Evolutionary conservation across 306 rosid genomes (phyloP).

Genomic region (Citrullus colocynthis): DNA sequence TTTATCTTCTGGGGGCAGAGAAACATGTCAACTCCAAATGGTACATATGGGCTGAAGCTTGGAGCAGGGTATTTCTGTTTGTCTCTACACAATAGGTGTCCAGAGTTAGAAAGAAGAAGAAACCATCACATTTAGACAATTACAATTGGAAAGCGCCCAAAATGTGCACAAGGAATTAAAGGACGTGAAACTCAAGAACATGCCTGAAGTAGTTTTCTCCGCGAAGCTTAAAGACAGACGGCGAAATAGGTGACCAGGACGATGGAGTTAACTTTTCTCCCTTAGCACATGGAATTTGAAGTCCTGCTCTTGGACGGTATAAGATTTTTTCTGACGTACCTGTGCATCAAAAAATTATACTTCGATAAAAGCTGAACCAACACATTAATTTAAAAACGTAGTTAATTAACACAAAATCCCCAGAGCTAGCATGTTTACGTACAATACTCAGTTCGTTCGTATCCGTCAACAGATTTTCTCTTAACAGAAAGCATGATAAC

Average conservation of each 20-base stretch:
- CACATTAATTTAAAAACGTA: too few species aligned
- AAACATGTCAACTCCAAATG: slow-evolving; percentile 83
- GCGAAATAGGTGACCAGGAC: slow-evolving; percentile 61
- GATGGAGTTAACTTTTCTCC: slow-evolving; percentile 36
- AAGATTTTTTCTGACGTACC: slow-evolving; percentile 59
- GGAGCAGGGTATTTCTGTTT: slow-evolving; percentile 64
- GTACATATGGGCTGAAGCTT: slow-evolving; percentile 44
- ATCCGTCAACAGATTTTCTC: slow-evolving; percentile 49
- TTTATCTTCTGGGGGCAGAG: slow-evolving; percentile 44
- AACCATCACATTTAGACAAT: neutral
- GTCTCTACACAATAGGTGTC: slow-evolving; percentile 38
- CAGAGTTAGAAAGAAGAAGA: neutral
- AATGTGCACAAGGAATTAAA: neutral
- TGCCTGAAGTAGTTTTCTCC: slow-evolving; percentile 69
- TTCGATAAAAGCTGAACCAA: neutral
- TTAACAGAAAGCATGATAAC: slow-evolving; percentile 62
- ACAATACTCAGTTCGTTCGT: slow-evolving; percentile 37
- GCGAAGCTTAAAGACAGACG: slow-evolving; percentile 71
- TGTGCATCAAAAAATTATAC: slow-evolving; percentile 15
- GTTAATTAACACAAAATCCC: neutral
- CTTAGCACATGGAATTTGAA: slow-evolving; percentile 35
- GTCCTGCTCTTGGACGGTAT: slow-evolving; percentile 49
- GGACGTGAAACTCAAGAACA: slow-evolving; percentile 15
- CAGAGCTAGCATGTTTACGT: slow-evolving; percentile 11
- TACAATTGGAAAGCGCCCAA: neutral